Conservation (phyloP, 2,329 filamentous ascomycete genomes). For the Pyrenophora graminea region DNA sequence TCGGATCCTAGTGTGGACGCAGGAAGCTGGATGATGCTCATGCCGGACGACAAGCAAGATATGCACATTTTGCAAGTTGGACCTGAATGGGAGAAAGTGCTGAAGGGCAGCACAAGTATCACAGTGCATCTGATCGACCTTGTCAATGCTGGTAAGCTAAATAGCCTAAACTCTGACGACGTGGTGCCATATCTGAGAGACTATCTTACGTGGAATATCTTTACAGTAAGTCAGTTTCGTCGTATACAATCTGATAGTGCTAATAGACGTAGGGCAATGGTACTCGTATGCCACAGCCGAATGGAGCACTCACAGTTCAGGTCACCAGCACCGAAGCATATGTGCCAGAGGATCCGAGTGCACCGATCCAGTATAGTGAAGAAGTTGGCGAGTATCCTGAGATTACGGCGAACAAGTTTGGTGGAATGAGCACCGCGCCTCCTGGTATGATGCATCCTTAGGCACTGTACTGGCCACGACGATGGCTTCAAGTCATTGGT, state of each 20-base stretch:
- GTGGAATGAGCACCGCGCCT: neutral
- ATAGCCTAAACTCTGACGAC: conserved; percentile 21
- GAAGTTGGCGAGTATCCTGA: conserved; percentile 19
- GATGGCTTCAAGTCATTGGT: too few relatives aligned
- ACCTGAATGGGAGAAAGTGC: neutral
- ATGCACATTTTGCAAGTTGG: neutral
- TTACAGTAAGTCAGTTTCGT: conserved; percentile 22
- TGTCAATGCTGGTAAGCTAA: conserved; percentile 22
- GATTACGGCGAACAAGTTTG: neutral
- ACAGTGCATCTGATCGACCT: conserved; percentile 33
- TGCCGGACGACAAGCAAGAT: conserved; percentile 8
- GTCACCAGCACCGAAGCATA: conserved; percentile 21
- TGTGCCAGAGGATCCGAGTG: conserved; percentile 20
- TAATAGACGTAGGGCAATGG: neutral
- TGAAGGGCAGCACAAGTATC: conserved; percentile 28
- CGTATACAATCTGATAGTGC: neutral
- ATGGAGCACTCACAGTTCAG: conserved; percentile 20
- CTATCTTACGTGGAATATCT: conserved; percentile 36
- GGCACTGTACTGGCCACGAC: too few relatives aligned
- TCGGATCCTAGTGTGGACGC: conserved; percentile 22
- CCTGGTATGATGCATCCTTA: neutral
- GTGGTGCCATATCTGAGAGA: conserved; percentile 36
- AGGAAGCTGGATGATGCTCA: conserved; percentile 34
- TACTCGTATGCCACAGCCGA: conserved; percentile 9
- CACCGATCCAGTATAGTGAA: conserved; percentile 22